phyloP scores from a whole-genome alignment of 169 alveolate species.

The Babesia bigemina region DNA sequence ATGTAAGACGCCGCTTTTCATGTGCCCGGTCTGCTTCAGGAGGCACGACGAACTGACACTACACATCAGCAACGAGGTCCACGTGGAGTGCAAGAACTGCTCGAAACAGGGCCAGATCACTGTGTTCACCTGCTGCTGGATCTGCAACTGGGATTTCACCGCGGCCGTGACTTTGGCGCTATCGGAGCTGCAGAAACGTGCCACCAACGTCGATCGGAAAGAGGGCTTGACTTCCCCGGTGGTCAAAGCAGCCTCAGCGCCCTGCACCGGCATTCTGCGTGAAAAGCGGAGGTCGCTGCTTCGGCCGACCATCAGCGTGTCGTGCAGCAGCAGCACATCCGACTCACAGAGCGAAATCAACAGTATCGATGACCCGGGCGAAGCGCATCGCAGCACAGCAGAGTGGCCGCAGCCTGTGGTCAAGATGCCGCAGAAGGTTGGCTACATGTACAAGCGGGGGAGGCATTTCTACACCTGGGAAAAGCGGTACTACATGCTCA shows the following conservation, averaged over 20 bases:
- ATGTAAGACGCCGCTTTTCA: slow-evolving; percentile 76
- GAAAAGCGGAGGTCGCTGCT: not conserved
- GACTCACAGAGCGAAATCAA: not conserved
- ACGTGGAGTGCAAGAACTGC: slow-evolving; percentile 74
- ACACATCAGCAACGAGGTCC: slow-evolving; percentile 68
- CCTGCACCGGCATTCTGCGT: not conserved
- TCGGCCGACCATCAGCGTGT: not conserved
- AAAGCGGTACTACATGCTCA: slow-evolving; percentile 81
- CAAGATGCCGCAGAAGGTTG: slow-evolving; percentile 75
- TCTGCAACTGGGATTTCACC: slow-evolving; percentile 54
- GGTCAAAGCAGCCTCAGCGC: not conserved
- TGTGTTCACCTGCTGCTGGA: slow-evolving; percentile 56
- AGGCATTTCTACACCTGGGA: slow-evolving; percentile 79
- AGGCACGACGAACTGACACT: slow-evolving; percentile 70
- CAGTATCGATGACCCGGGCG: not conserved
- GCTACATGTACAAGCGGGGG: slow-evolving; percentile 83
- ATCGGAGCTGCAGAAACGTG: not conserved
- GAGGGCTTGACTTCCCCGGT: not conserved
- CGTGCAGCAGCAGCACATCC: not conserved
- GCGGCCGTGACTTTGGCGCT: slow-evolving; percentile 18
- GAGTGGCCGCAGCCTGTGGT: slow-evolving; percentile 13
- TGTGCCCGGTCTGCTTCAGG: slow-evolving; percentile 80
- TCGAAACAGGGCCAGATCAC: slow-evolving; percentile 33
- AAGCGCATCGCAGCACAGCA: not conserved
- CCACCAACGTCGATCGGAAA: not conserved